Conservation (phyloP, 371 early-diverging fungal genomes). For the Parasitella parasitica region DNA sequence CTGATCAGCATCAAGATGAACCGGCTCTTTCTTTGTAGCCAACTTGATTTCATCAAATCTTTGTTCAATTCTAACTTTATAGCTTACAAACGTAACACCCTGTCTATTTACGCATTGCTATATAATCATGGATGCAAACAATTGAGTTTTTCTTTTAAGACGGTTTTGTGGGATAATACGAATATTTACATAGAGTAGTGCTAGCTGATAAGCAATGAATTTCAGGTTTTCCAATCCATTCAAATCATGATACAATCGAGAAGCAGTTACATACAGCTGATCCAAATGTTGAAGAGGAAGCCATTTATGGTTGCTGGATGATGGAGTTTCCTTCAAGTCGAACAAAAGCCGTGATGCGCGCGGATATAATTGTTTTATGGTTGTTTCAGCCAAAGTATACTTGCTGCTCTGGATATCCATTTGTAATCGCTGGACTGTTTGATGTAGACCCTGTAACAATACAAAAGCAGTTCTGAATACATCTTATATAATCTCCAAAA, state of each 20-base stretch:
- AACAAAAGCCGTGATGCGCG: not conserved
- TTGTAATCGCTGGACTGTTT: not conserved
- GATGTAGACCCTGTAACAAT: not conserved
- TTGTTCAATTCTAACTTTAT: slow-evolving; percentile 43
- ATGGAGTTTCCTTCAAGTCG: not conserved
- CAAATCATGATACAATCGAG: slow-evolving; percentile 50
- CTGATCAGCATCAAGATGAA: not conserved
- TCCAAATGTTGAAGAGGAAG: slow-evolving; percentile 19
- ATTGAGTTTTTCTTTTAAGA: not conserved
- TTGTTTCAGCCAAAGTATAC: not conserved
- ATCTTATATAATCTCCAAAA: not conserved
- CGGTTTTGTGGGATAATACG: not conserved
- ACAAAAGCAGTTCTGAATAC: no score
- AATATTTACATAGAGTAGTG: slow-evolving; percentile 51
- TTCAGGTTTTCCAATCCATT: slow-evolving; percentile 43
- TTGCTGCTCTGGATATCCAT: not conserved
- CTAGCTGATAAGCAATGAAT: slow-evolving; percentile 59
- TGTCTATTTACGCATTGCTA: slow-evolving; percentile 56
- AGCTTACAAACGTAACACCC: slow-evolving; percentile 36
- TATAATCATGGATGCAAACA: not conserved
- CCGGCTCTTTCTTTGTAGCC: not conserved
- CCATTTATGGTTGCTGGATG: not conserved
- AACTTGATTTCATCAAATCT: slow-evolving; percentile 48
- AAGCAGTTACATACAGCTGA: slow-evolving; percentile 49
- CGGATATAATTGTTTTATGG: not conserved